Evolutionary conservation across 1,284 basidiomycete genomes (phyloP), one percentile per base, ranked within the genome.

Genomic region (Malassezia cuniculi): DNA sequence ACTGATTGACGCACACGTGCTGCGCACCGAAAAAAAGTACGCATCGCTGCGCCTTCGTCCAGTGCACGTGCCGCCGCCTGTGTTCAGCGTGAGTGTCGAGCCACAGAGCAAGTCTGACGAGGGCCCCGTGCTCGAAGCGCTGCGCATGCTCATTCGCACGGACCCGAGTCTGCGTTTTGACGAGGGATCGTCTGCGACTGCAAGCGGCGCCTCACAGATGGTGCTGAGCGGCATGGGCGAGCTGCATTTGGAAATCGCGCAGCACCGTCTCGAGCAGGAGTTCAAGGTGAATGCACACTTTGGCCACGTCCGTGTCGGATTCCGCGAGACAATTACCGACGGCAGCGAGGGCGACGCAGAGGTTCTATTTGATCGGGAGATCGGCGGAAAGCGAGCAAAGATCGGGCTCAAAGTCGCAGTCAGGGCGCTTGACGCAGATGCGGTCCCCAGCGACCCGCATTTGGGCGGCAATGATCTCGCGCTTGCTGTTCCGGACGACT

Each of bases 201-300:
- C 40, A 8, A 36, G 41, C 4, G 51, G 48, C 2, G 82, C 86
- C 47, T 83, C 83, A 0, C 84, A 89, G 57, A 72, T 82, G 25
- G 74, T 89, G 25, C 74, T 85, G 2, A 81, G 85, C 52, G 84
- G 84, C 4, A 76, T 87, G 39, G 84, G 84, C 10, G 77, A 81
- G 26, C 73, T 89, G 19, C 84, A 89, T 62, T 74, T 89, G 6
- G 85, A 89, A 65, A 86, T 89, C 41, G 75, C 85, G 1, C 81
- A 84, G 66, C 77, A 78, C 25, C 73, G 85, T 18, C 70, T 89
- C 21, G 72, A 72, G 37, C 77, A 83, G 45, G 85, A 87, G 68
- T 89, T 82, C 76, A 74, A 76, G 19, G 82, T 74, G 14, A 73
- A 76, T 27, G 85, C 83, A 48, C 77, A 83, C 57, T 75, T 85